Evolutionary conservation across 495 filamentous ascomycete genomes (phyloP).

Genomic region (Penicilliopsis zonata): DNA sequence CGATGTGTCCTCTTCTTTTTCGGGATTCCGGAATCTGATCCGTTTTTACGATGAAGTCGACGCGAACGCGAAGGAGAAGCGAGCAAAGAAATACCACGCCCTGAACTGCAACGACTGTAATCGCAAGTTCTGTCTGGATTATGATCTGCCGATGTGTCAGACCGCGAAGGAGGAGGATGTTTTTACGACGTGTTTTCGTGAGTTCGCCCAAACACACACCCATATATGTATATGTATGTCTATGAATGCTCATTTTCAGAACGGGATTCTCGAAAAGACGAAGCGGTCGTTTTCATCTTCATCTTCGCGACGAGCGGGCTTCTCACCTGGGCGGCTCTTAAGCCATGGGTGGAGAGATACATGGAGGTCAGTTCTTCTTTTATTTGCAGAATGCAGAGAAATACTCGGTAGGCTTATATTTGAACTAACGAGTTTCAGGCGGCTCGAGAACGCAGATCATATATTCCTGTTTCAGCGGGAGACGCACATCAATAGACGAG

Average conservation of each 20-base stretch:
- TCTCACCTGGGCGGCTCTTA: slow-evolving; percentile 65
- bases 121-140: slow-evolving; percentile 76
- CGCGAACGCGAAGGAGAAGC: slow-evolving; percentile 5
- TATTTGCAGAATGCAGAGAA: too few species aligned
- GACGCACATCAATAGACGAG: too few species aligned
- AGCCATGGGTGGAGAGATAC: slow-evolving; percentile 50
- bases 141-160: slow-evolving; percentile 78
- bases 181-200: slow-evolving; percentile 82
- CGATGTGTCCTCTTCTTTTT: slow-evolving; percentile 11
- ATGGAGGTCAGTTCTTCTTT: slow-evolving; percentile 33
- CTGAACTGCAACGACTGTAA: slow-evolving; percentile 77
- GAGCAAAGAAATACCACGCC: slow-evolving; percentile 23
- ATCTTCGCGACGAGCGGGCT: slow-evolving; percentile 77
- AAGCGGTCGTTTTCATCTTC: slow-evolving; percentile 86
- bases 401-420: too few species aligned
- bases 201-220: too few species aligned
- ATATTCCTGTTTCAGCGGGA: slow-evolving; percentile 31
- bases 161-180: slow-evolving; percentile 78
- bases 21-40: slow-evolving; percentile 12
- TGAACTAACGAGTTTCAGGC: too few species aligned
- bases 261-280: slow-evolving; percentile 78
- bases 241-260: slow-evolving; percentile 36
- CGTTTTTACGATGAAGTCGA: slow-evolving; percentile 11
- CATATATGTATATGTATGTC: too few species aligned
- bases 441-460: slow-evolving; percentile 31